phyloP scores from a whole-genome alignment of 805 yeast genomes.

The Wickerhamiella shivajii region DNA sequence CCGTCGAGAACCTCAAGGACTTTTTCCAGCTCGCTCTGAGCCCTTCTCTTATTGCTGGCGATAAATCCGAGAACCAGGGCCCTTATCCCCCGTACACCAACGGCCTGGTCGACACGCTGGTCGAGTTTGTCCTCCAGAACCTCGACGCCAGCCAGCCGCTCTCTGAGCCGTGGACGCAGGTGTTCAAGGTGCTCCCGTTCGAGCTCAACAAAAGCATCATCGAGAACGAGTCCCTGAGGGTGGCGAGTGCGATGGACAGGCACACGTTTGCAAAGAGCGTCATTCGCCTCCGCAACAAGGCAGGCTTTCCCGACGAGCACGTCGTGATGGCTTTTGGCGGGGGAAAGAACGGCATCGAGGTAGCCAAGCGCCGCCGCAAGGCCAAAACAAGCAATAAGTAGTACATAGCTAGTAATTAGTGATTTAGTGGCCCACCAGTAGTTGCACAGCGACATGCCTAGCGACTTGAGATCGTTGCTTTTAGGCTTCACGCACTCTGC shows the following conservation, averaged over 20 bases:
- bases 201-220: constrained; percentile 19
- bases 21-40: constrained; percentile 18
- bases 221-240: constrained; percentile 19
- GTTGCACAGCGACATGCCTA: too few species aligned
- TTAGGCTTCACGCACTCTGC: too few species aligned
- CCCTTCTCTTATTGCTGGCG: constrained; percentile 6
- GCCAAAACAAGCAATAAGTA: too few species aligned
- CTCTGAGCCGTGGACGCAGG: constrained; percentile 3
- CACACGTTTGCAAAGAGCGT: constrained; percentile 19
- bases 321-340: constrained; percentile 27
- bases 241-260: constrained; percentile 18
- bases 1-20: constrained; percentile 14
- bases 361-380: constrained; percentile 8
- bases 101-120: constrained; percentile 14
- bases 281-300: constrained; percentile 16
- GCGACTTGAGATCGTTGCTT: too few species aligned
- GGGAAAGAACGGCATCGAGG: constrained; percentile 22
- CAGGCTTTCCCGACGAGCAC: constrained; percentile 18
- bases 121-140: constrained; percentile 15
- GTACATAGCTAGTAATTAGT: too few species aligned
- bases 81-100: constrained; percentile 23
- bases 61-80: constrained; percentile 14
- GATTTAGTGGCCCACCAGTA: too few species aligned
- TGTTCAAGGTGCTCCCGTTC: constrained; percentile 19
- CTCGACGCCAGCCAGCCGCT: constrained; percentile 9